phyloP scores from a whole-genome alignment of 2,329 filamentous ascomycete species.

The Volutella citrinella region DNA sequence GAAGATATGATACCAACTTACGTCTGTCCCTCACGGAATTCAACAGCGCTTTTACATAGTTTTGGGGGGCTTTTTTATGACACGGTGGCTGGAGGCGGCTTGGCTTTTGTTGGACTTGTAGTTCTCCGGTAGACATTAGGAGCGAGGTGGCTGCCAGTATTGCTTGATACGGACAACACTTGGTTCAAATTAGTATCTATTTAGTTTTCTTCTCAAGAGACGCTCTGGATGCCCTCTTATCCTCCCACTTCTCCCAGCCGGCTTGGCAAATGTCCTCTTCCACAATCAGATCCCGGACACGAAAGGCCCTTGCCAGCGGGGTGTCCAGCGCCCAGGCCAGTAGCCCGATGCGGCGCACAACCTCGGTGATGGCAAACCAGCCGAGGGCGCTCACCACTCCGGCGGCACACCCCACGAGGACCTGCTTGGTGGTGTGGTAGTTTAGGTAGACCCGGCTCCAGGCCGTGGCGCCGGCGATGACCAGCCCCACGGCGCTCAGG shows the following conservation, averaged over 20 bases:
- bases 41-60: too few relatives aligned
- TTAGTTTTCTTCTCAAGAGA: conserved; percentile 30
- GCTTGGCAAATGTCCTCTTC: conserved; percentile 87
- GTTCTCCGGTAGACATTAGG: too few relatives aligned
- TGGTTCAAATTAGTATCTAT: too few relatives aligned
- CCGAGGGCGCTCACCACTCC: conserved; percentile 67
- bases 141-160: too few relatives aligned
- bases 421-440: conserved; percentile 88
- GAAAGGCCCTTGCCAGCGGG: conserved; percentile 60
- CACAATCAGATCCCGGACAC: conserved; percentile 79
- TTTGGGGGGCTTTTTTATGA: too few relatives aligned
- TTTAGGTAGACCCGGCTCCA: conserved; percentile 84
- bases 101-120: too few relatives aligned
- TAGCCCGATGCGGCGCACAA: conserved; percentile 64
- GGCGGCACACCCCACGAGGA: conserved; percentile 72
- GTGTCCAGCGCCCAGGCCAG: conserved; percentile 70
- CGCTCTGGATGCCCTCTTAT: conserved; percentile 36
- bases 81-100: too few relatives aligned
- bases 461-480: conserved; percentile 66
- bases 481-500: conserved; percentile 52
- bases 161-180: too few relatives aligned
- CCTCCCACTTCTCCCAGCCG: conserved; percentile 91
- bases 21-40: too few relatives aligned
- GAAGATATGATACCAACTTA: too few relatives aligned
- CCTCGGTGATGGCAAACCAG: conserved; percentile 76